These are phyloP conservation scores for Inga laurina DNA, from an alignment of 306 rosid species.

Conservation along the genomic window DNA sequence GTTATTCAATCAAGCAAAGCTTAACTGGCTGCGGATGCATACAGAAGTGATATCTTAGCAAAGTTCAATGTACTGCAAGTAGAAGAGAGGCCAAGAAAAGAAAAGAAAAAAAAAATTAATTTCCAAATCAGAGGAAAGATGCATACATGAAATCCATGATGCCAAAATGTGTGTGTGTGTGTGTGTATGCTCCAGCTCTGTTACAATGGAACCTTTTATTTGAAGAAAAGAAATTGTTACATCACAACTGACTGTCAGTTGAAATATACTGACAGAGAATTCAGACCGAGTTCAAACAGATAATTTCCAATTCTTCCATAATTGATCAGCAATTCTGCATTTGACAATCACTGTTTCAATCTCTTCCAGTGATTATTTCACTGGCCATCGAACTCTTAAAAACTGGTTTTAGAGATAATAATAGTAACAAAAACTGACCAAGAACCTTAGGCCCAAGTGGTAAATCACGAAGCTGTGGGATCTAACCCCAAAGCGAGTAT, in stretches of 20 bases:
- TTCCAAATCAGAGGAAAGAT: neutral
- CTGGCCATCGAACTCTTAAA: neutral
- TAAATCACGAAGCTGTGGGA: too few relatives aligned
- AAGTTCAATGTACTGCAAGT: constrained; percentile 14
- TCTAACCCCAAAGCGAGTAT: too few relatives aligned
- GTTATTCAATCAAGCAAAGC: neutral
- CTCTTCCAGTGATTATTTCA: neutral
- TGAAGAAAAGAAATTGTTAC: neutral
- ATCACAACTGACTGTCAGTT: neutral
- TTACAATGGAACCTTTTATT: neutral
- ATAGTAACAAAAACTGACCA: neutral
- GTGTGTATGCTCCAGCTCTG: neutral
- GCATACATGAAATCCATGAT: neutral
- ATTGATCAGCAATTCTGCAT: neutral
- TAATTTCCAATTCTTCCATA: neutral
- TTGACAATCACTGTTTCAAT: constrained; percentile 20
- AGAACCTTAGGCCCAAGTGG: too few relatives aligned
- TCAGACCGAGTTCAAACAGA: neutral
- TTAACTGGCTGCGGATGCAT: neutral
- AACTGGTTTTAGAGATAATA: constrained; percentile 1
- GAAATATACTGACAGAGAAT: constrained; percentile 3
- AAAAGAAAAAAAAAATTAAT: neutral
- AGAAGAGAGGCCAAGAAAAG: neutral
- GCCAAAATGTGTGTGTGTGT: neutral
- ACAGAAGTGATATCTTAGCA: neutral